Conservation (phyloP, 345 rosid species). For the Eucalyptus fibrosa region DNA sequence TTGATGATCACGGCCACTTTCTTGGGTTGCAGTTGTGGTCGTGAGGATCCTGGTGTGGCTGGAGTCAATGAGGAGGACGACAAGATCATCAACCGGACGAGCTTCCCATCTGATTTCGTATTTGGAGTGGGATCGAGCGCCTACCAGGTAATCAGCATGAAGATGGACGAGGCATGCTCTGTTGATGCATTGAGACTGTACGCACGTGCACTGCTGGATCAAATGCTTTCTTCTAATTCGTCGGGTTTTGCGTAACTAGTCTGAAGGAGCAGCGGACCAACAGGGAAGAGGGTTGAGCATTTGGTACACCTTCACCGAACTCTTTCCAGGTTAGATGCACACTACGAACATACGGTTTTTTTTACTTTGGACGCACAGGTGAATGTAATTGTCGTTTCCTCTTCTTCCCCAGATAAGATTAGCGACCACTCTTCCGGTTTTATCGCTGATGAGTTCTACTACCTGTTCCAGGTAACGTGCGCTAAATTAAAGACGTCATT, state of each 20-base stretch:
- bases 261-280: constrained; percentile 4
- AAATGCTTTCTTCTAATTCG: not conserved
- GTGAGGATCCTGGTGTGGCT: not conserved
- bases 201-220: not conserved
- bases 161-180: not conserved
- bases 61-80: not conserved
- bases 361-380: not conserved
- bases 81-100: not conserved
- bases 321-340: not conserved
- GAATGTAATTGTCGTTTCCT: not conserved
- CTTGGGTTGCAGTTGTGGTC: not conserved
- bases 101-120: constrained; percentile 1
- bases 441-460: constrained; percentile 27
- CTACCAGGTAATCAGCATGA: not conserved
- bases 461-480: constrained; percentile 13
- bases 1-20: not conserved
- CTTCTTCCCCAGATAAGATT: not conserved
- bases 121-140: constrained; percentile 10
- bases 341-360: not conserved
- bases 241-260: not conserved
- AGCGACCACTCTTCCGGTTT: constrained; percentile 1
- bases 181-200: not conserved
- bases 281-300: not conserved
- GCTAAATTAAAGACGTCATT: not conserved
- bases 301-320: constrained; percentile 3